Conservation (phyloP, 805 yeast genomes). For the Kregervanrija pseudodelftensis region DNA sequence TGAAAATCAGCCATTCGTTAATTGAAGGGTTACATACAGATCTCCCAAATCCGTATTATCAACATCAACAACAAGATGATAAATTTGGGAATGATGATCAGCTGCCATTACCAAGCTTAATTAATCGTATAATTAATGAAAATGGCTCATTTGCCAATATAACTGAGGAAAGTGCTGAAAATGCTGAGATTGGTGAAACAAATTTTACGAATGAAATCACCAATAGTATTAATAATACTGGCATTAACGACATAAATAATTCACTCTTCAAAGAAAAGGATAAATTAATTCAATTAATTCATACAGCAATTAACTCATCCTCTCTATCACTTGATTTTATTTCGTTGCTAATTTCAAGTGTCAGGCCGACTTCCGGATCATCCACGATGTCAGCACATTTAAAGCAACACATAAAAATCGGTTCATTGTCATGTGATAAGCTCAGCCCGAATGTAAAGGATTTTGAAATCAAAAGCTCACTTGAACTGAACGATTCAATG, state of each 20-base stretch:
- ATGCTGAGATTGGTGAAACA: slow-evolving; percentile 9
- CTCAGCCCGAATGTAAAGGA: slow-evolving; percentile 23
- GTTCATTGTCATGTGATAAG: slow-evolving; percentile 54
- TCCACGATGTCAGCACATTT: slow-evolving; percentile 84
- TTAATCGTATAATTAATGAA: slow-evolving; percentile 11
- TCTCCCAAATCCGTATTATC: slow-evolving; percentile 10
- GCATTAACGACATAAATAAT: slow-evolving; percentile 22
- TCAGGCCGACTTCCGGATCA: slow-evolving; percentile 79
- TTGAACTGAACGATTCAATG: slow-evolving; percentile 5
- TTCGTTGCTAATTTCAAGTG: slow-evolving; percentile 71
- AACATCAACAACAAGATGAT: neutral
- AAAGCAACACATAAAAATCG: slow-evolving; percentile 65
- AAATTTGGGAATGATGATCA: slow-evolving; percentile 10
- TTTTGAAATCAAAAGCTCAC: slow-evolving; percentile 12
- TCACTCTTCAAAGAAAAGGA: slow-evolving; percentile 42
- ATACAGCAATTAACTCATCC: slow-evolving; percentile 78
- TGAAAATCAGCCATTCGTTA: slow-evolving; percentile 7
- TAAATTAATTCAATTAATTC: slow-evolving; percentile 46
- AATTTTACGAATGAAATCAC: slow-evolving; percentile 8
- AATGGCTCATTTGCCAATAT: slow-evolving; percentile 43
- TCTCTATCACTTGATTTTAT: slow-evolving; percentile 84
- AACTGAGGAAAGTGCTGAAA: slow-evolving; percentile 43
- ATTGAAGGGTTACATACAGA: slow-evolving; percentile 8
- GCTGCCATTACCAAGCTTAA: slow-evolving; percentile 12
- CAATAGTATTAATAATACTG: slow-evolving; percentile 17